Percentiles rank a stretch among this genome's conserved stretches.
phyloP scores from a whole-genome alignment of 345 rosid species.

The Bretschneidera sinensis region DNA sequence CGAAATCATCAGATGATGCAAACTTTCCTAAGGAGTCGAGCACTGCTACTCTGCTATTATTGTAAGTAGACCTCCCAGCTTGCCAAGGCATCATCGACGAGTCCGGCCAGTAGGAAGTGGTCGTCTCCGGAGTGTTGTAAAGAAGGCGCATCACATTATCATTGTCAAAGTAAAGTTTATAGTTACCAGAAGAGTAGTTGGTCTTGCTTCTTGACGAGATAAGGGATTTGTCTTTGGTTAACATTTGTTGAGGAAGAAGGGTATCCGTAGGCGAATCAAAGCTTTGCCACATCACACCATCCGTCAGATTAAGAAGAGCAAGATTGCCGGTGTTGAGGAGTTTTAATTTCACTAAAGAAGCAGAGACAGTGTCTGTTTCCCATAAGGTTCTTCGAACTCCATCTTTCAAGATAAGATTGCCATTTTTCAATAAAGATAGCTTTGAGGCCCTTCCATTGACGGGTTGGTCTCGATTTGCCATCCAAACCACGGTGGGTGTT shows the following conservation, averaged over 20 bases:
- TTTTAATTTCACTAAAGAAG: not conserved
- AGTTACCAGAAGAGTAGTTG: slow-evolving; percentile 24
- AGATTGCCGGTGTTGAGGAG: slow-evolving; percentile 36
- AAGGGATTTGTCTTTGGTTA: slow-evolving; percentile 15
- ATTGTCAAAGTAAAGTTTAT: slow-evolving; percentile 22
- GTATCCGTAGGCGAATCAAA: slow-evolving; percentile 34
- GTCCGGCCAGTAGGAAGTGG: slow-evolving; percentile 30
- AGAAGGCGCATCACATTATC: slow-evolving; percentile 25
- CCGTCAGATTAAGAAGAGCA: not conserved
- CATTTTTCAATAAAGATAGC: slow-evolving; percentile 17
- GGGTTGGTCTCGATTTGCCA: slow-evolving; percentile 38
- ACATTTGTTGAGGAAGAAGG: slow-evolving; percentile 29
- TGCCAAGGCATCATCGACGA: slow-evolving; percentile 8
- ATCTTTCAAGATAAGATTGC: slow-evolving; percentile 21
- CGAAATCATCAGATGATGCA: slow-evolving; percentile 18
- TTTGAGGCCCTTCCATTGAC: slow-evolving; percentile 37
- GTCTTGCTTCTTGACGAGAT: slow-evolving; percentile 14
- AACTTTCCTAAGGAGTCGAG: slow-evolving; percentile 20
- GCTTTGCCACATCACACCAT: slow-evolving; percentile 26
- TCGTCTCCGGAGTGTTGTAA: slow-evolving; percentile 14
- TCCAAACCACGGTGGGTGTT: slow-evolving; percentile 25
- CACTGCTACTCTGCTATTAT: slow-evolving; percentile 23
- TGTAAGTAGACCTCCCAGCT: slow-evolving; percentile 23
- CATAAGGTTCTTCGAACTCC: slow-evolving; percentile 19
- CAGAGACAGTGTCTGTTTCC: slow-evolving; percentile 13